Evolutionary conservation across 2,329 filamentous ascomycete genomes (phyloP), one percentile per base, ranked within the genome.

Genomic region (Fusarium illudens): DNA sequence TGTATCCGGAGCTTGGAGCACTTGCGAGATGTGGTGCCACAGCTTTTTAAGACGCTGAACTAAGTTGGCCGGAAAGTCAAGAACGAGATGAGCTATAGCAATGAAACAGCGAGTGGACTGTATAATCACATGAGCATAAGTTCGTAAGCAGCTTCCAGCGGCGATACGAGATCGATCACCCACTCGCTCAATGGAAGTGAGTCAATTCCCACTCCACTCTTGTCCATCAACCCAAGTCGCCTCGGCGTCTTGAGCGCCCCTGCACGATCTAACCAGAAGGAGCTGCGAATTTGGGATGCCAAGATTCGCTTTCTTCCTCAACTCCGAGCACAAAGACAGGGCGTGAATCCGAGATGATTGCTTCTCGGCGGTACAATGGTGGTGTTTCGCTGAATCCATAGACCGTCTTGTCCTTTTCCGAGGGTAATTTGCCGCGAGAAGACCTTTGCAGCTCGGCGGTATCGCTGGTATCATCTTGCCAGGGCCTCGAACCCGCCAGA

Each of bases 1-100:
- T 90, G 94, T 75, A 91, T 99, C 64, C 84, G 86, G 34, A 86
- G 87, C 73, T 80, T 99, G n/a, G 84, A 91, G 64, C 91, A 98
- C 73, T 80, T 99, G 59, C 87, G 92, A 34, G 81, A 80, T 0
- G 79, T 91, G 3, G 97, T 94, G 68, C 94, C 96, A 0, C 88
- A 95, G 52, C 88, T 97, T 62, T 97, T 99, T 83, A 95, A 91
- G 7, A 1, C 5, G 0, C 22, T 46, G 1, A 17, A 27, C 25
- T 46, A 11, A 27, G 7, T 13, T 8, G 20, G 17, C 11, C 11
- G 3, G 2, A 37, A 3, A 42, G 37, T 37, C 6, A 7, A 39
- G 8, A 39, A 4, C 4, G 37, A 39, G 13, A 39, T 6, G n/a
- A n/a, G n/a, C n/a, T n/a, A n/a, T n/a, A n/a, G n/a, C n/a, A n/a